Evolutionary conservation across 2,329 filamentous ascomycete species (phyloP).

Genomic region (Pseudocercospora macadamiae): DNA sequence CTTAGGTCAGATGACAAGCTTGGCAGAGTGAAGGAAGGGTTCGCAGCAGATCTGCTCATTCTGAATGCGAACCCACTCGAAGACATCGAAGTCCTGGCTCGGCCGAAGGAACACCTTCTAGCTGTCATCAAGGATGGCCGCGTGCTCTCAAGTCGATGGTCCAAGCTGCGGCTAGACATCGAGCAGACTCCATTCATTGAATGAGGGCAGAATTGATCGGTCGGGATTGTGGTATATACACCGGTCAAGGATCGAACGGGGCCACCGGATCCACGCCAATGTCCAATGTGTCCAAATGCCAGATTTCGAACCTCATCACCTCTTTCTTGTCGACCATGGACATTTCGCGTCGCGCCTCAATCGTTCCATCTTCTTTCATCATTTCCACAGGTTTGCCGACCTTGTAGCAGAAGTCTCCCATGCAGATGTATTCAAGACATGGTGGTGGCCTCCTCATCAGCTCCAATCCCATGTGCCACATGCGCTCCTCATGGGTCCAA

Average conservation of each 20-base stretch:
- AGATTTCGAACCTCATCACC: constrained; percentile 49
- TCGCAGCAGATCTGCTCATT: constrained; percentile 58
- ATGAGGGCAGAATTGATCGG: not conserved
- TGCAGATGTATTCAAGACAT: constrained; percentile 43
- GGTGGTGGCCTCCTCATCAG: constrained; percentile 17
- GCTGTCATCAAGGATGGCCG: constrained; percentile 60
- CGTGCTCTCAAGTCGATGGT: constrained; percentile 44
- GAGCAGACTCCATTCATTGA: constrained; percentile 23
- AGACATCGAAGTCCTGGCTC: constrained; percentile 56
- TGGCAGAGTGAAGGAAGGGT: constrained; percentile 56
- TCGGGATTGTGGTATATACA: too few relatives aligned
- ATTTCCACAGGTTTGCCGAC: constrained; percentile 33
- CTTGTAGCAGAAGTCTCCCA: constrained; percentile 45
- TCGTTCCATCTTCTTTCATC: constrained; percentile 29
- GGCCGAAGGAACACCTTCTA: constrained; percentile 52
- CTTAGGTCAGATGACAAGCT: constrained; percentile 51
- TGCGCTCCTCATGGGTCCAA: constrained; percentile 31
- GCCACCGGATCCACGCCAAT: constrained; percentile 30
- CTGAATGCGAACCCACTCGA: constrained; percentile 58
- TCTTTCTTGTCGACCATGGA: constrained; percentile 38
- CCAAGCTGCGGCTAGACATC: constrained; percentile 31
- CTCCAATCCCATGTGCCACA: constrained; percentile 36
- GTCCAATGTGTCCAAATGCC: constrained; percentile 46
- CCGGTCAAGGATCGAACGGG: constrained; percentile 22
- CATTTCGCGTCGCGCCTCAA: constrained; percentile 34